These are phyloP conservation scores for Starmerella gropengiesseri DNA, from an alignment of 805 yeast species.

Conservation along the genomic window DNA sequence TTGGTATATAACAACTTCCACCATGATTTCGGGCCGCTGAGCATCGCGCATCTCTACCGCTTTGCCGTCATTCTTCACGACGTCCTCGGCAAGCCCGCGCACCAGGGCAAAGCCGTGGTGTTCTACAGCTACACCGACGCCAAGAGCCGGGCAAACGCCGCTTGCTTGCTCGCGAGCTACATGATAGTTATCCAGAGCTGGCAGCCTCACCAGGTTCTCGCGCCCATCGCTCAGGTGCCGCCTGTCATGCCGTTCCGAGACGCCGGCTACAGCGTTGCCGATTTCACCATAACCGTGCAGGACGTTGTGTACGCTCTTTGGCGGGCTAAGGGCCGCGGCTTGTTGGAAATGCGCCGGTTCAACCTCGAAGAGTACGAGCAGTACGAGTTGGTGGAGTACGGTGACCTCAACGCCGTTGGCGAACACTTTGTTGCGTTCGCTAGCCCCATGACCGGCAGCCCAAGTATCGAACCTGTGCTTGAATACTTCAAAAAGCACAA, in stretches of 20 bases:
- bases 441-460: constrained; percentile 53
- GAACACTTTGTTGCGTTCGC: constrained; percentile 97
- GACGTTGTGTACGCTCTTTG: constrained; percentile 93
- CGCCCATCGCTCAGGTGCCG: constrained; percentile 81
- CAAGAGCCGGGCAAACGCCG: constrained; percentile 81
- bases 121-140: constrained; percentile 78
- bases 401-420: constrained; percentile 84
- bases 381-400: constrained; percentile 92
- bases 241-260: constrained; percentile 92
- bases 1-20: constrained; percentile 92
- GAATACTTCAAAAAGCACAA: constrained; percentile 60
- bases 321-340: constrained; percentile 89
- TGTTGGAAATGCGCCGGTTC: constrained; percentile 72
- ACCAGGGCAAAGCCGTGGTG: constrained; percentile 80
- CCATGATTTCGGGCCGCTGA: constrained; percentile 92
- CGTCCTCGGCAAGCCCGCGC: constrained; percentile 71
- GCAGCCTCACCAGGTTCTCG: constrained; percentile 97
- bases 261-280: constrained; percentile 95
- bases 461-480: constrained; percentile 46
- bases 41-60: constrained; percentile 83
- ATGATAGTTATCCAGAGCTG: constrained; percentile 91
- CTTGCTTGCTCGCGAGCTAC: constrained; percentile 85
- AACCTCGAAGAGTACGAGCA: constrained; percentile 89
- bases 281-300: constrained; percentile 84
- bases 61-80: constrained; percentile 93